Evolutionary conservation across 306 rosid species (phyloP), one percentile per base, ranked within the genome.

Genomic region (Cajanus cajan): DNA sequence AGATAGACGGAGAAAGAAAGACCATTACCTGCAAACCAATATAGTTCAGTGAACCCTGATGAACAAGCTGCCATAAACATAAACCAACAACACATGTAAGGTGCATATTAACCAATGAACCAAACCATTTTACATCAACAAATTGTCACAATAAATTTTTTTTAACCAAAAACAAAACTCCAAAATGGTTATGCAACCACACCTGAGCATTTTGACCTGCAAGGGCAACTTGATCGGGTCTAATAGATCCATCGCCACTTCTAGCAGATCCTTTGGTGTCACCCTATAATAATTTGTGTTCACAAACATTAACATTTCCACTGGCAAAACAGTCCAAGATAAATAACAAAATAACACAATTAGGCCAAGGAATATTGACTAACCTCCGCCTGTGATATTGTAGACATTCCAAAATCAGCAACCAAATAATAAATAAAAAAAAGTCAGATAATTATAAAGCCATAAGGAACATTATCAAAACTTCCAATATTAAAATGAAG

Each of bases 211-310:
- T 94, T 81, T 89, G 96, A 45, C 76, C 89, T 68, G 86, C 79
- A 81, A 82, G 71, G 55, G 84, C 88, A 65, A 85, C 89, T 37
- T 83, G 85, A 68, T 89, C 94, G 78, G 91, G 85, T 84, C 89
- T 91, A 52, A 62, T 82, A 82, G 98, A 89, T 31, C 90, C 89
- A 74, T 91, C 97, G 69, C 94, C 90, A 75, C 89, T 85, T 86
- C 98, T 91, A 15, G 87, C 86, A 83, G 96, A 76, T 51, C 97
- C 98, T 85, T 91, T 94, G 47, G 92, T 87, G 80, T 94, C 98
- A 74, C 97, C 97, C 98, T 94, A 84, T 24, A 66, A 78, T 62
- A 82, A 83, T 82, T 83, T 62, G 80, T 44, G 82, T 78, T 76
- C 12, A 5, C 68, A 69, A 72, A 48, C 8, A 68, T 71, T 68